Conservation (phyloP, 2,329 filamentous ascomycete genomes). For the Ambrosiella xylebori region DNA sequence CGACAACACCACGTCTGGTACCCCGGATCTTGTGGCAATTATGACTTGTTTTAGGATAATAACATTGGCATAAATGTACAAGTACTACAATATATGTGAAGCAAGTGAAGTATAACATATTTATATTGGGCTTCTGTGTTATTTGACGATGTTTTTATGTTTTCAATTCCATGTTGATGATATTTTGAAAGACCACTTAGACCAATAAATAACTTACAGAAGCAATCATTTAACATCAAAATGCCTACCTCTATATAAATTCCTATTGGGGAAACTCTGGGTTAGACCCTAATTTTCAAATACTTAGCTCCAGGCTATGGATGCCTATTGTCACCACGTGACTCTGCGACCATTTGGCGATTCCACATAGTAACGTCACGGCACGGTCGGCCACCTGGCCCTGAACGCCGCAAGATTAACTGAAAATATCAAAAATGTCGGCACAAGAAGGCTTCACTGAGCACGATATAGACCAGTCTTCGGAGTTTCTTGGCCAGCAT, state of each 20-base stretch:
- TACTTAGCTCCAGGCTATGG: neutral
- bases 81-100: too few relatives aligned
- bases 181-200: neutral
- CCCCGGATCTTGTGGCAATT: too few relatives aligned
- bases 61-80: too few relatives aligned
- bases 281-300: neutral
- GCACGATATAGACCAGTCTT: neutral
- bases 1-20: too few relatives aligned
- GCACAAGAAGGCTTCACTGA: neutral
- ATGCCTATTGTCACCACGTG: constrained; percentile 4
- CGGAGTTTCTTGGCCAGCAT: neutral
- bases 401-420: too few relatives aligned
- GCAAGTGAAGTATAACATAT: too few relatives aligned
- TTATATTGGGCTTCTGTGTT: neutral
- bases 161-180: neutral
- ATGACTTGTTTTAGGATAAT: too few relatives aligned
- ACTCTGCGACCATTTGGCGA: neutral
- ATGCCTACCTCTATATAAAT: neutral
- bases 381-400: too few relatives aligned
- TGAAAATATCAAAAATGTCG: neutral
- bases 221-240: neutral
- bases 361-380: neutral
- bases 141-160: neutral
- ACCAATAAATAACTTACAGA: neutral
- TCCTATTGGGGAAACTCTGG: neutral